phyloP scores from a whole-genome alignment of 1,139 yeast species.

The Taiozyma onychis region DNA sequence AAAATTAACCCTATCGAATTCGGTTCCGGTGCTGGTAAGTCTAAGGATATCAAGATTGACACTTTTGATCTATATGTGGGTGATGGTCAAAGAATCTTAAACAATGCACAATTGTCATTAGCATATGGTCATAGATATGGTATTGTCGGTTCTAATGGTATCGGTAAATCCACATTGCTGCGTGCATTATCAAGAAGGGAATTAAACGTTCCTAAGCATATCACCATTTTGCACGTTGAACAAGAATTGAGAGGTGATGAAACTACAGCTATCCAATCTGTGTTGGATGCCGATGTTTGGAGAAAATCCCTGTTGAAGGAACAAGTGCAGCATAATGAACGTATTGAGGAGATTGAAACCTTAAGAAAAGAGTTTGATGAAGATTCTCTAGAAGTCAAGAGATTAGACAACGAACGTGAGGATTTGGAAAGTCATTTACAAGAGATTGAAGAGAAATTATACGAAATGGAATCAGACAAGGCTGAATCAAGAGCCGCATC shows the following conservation, averaged over 20 bases:
- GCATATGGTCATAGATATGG: constrained; percentile 95
- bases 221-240: constrained; percentile 92
- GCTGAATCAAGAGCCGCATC: constrained; percentile 98
- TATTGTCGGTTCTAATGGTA: constrained; percentile 98
- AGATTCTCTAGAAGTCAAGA: constrained; percentile 71
- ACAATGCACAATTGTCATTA: constrained; percentile 81
- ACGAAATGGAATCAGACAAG: constrained; percentile 93
- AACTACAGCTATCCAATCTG: constrained; percentile 83
- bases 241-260: constrained; percentile 97
- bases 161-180: constrained; percentile 93
- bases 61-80: constrained; percentile 93
- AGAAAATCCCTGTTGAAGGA: constrained; percentile 81
- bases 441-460: constrained; percentile 74
- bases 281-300: constrained; percentile 98
- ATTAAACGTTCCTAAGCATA: constrained; percentile 87
- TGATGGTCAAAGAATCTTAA: constrained; percentile 86
- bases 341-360: constrained; percentile 68
- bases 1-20: constrained; percentile 93
- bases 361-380: constrained; percentile 72
- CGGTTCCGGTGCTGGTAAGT: constrained; percentile 87
- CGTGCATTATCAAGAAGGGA: constrained; percentile 93
- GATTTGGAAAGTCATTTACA: constrained; percentile 76
- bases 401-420: constrained; percentile 82
- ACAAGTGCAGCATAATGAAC: constrained; percentile 65
- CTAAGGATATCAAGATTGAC: constrained; percentile 91